Evolutionary conservation across 306 rosid species (phyloP), one percentile per base, ranked within the genome.

Genomic region (Dalbergia oliveri): DNA sequence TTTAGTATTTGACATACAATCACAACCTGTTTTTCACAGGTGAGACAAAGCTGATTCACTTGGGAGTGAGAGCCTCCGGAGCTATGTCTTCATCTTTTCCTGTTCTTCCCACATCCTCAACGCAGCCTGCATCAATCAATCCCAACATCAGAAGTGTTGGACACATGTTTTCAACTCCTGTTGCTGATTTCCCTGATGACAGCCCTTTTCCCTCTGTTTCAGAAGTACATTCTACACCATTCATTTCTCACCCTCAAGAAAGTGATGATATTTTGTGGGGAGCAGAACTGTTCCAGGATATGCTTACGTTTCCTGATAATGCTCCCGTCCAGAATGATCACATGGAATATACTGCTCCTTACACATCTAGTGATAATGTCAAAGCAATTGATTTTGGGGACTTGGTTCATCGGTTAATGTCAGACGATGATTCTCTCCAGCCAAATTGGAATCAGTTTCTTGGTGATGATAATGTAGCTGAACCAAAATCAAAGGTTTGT

Each of bases 391-490:
- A 85, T 72, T 84, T 72, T 11, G 73, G 86, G 88, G 90, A 82
- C 60, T 90, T 91, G 97, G 86, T 79, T 35, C 88, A 82, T 74
- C 88, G 66, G 53, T 81, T 86, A 65, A 88, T 88, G 66, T 75
- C 91, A 4, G 88, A 79, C 58, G 82, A 88, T 82, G 97, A 81
- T 69, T 34, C 64, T 60, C 77, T 56, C 9, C 77, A 21, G 5
- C 86, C 84, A 69, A 83, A 81, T 71, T 92, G 91, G 91, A 61
- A 62, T 73, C 92, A 88, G 43, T 87, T 92, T 57, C 83, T 89
- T 5, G 57, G 47, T 77, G 89, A 78, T 76, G 87, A 50, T 61
- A 72, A 78, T 75, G 64, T 47, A 21, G 69, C 72, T 33, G 90
- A 83, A 71, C 83, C 91, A 21, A 81, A 84, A 75, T 49, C 76